Percentiles rank a stretch among this genome's conserved stretches.
These are phyloP conservation scores for Lonicera japonica DNA, from an alignment of 129 eudicot species.

Conservation along the genomic window DNA sequence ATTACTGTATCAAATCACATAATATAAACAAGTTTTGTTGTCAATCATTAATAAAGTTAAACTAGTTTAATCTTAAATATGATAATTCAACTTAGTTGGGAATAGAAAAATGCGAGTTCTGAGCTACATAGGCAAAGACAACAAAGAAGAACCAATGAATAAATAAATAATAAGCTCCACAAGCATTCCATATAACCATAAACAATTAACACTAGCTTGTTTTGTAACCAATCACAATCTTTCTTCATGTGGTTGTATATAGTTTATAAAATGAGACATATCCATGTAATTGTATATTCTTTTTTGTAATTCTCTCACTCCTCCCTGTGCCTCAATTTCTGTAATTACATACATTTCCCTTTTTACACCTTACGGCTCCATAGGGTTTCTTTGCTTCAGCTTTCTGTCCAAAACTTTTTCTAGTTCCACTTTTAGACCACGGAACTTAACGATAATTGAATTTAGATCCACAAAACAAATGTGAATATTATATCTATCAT, in stretches of 20 bases:
- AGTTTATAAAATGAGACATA: slow-evolving; percentile 34
- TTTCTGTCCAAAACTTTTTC: slow-evolving; percentile 48
- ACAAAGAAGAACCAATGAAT: neutral
- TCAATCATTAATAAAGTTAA: no score
- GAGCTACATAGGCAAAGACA: neutral
- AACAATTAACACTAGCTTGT: slow-evolving; percentile 24
- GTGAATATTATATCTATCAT: slow-evolving; percentile 26
- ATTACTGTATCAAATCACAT: no score
- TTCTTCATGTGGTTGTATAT: slow-evolving; percentile 31
- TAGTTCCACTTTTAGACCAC: slow-evolving; percentile 13
- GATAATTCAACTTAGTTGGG: no score
- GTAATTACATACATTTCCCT: slow-evolving; percentile 74
- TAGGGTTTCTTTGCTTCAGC: slow-evolving; percentile 28
- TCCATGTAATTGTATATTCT: slow-evolving; percentile 33
- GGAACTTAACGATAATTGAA: slow-evolving; percentile 14
- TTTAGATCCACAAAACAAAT: slow-evolving; percentile 28
- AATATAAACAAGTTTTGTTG: no score
- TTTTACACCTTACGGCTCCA: slow-evolving; percentile 62
- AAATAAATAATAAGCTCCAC: neutral
- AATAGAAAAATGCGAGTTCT: no score
- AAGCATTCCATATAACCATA: neutral
- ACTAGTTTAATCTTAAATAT: no score
- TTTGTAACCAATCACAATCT: slow-evolving; percentile 28
- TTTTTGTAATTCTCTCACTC: slow-evolving; percentile 27
- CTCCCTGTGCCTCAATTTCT: slow-evolving; percentile 33